Evolutionary conservation across 2,329 filamentous ascomycete species (phyloP).

Genomic region (Geosmithia flava): DNA sequence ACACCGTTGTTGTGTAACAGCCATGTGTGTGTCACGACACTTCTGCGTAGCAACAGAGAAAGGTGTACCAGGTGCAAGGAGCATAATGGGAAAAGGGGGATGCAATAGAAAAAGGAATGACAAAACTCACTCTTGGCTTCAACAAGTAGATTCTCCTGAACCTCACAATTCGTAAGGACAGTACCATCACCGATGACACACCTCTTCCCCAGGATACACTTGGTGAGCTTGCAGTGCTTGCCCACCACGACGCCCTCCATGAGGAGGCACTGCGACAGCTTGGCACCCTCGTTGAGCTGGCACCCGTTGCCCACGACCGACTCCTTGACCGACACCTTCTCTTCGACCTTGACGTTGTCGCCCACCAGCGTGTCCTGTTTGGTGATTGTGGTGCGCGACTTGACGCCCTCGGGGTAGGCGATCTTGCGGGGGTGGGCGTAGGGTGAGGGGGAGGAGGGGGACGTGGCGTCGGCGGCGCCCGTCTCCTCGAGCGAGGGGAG

Average conservation of each 20-base stretch:
- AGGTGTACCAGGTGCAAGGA: no score
- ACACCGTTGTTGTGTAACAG: no score
- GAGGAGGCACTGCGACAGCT: constrained; percentile 74
- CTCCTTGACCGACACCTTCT: constrained; percentile 87
- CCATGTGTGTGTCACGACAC: no score
- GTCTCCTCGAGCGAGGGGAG: constrained; percentile 58
- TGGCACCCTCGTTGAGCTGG: constrained; percentile 74
- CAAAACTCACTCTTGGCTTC: constrained; percentile 57
- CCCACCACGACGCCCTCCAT: constrained; percentile 89
- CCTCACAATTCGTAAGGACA: constrained; percentile 78
- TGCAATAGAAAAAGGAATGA: no score
- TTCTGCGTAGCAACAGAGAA: no score
- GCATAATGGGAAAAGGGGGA: no score
- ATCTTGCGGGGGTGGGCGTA: constrained; percentile 73
- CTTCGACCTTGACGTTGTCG: constrained; percentile 80
- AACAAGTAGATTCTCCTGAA: constrained; percentile 79
- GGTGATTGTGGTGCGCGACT: constrained; percentile 69
- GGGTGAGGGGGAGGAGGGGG: constrained; percentile 39
- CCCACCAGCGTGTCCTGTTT: constrained; percentile 72
- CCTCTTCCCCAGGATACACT: constrained; percentile 73
- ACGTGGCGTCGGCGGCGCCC: constrained; percentile 24
- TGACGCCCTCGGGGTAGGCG: constrained; percentile 71
- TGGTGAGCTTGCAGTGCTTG: constrained; percentile 71
- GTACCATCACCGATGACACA: constrained; percentile 73
- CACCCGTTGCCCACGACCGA: constrained; percentile 79